Evolutionary conservation across 2,329 filamentous ascomycete genomes (phyloP).

Genomic region (Scortechinia acanthostroma): DNA sequence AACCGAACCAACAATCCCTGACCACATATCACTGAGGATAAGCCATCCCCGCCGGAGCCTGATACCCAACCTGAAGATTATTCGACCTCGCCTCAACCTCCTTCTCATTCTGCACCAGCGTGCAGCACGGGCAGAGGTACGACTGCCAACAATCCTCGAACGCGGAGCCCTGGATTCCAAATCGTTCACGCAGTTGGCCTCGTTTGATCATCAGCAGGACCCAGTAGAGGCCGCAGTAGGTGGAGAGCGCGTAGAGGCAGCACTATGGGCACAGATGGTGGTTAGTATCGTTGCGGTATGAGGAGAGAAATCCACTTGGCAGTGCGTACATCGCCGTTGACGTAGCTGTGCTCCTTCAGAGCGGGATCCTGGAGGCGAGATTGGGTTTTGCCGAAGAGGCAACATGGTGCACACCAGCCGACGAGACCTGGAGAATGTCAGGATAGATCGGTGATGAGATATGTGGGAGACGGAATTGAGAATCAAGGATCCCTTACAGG

Average conservation of each 20-base stretch:
- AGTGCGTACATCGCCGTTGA: not conserved
- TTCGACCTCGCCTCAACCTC: conserved; percentile 28
- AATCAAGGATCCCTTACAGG: too few relatives aligned
- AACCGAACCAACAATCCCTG: too few relatives aligned
- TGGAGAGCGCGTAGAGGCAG: not conserved
- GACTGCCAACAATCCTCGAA: conserved; percentile 39
- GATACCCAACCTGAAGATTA: not conserved
- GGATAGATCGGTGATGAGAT: too few relatives aligned
- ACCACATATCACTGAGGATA: not conserved
- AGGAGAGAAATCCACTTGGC: too few relatives aligned
- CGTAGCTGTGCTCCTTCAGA: not conserved
- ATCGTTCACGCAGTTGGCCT: conserved; percentile 39
- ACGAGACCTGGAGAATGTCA: not conserved
- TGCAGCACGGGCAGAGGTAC: conserved; percentile 48
- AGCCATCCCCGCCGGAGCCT: not conserved
- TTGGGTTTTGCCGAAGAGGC: not conserved
- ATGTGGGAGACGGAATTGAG: too few relatives aligned
- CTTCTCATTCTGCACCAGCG: conserved; percentile 49
- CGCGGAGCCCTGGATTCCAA: conserved; percentile 40
- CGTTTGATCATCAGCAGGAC: conserved; percentile 37
- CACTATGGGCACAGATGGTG: not conserved
- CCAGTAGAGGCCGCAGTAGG: not conserved
- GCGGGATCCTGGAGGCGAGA: not conserved
- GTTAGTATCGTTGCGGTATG: not conserved
- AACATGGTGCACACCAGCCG: not conserved